These are phyloP conservation scores for Helminthosporium solani DNA, from an alignment of 2,329 filamentous ascomycete species.

Conservation along the genomic window DNA sequence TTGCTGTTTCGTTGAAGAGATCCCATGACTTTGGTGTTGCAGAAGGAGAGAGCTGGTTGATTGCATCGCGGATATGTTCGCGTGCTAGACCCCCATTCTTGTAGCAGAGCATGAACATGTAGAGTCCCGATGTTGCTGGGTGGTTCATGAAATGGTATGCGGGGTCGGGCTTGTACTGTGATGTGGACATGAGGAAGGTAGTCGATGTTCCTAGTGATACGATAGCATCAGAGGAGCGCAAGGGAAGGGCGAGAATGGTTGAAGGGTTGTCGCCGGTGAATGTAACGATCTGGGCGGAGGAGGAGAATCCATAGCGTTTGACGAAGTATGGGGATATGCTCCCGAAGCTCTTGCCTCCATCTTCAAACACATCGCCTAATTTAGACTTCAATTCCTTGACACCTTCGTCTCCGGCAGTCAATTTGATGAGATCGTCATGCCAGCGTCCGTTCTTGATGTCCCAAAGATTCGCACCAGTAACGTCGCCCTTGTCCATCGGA, in stretches of 20 bases:
- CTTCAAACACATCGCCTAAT: constrained; percentile 75
- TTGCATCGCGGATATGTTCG: constrained; percentile 80
- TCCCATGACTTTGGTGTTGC: constrained; percentile 65
- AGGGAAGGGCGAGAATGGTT: constrained; percentile 86
- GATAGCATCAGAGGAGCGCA: constrained; percentile 86
- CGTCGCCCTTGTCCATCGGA: constrained; percentile 89
- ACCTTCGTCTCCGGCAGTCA: constrained; percentile 67
- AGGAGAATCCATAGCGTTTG: constrained; percentile 71
- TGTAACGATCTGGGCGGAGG: constrained; percentile 73
- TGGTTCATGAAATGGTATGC: constrained; percentile 98
- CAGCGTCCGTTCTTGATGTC: constrained; percentile 75
- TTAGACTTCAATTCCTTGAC: constrained; percentile 69
- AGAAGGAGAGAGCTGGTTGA: constrained; percentile 56
- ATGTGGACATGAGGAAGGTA: constrained; percentile 96
- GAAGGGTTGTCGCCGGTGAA: constrained; percentile 97
- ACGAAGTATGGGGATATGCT: constrained; percentile 77
- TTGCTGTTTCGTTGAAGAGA: constrained; percentile 73
- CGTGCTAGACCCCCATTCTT: constrained; percentile 95
- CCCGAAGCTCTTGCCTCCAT: constrained; percentile 79
- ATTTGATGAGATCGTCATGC: constrained; percentile 71
- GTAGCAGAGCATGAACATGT: constrained; percentile 99
- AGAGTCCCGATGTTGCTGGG: constrained; percentile 82
- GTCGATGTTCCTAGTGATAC: constrained; percentile 93
- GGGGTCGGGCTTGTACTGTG: constrained; percentile 84
- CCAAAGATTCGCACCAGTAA: constrained; percentile 96